Conservation (phyloP, 2,329 filamentous ascomycete genomes). For the Fusarium chaquense region DNA sequence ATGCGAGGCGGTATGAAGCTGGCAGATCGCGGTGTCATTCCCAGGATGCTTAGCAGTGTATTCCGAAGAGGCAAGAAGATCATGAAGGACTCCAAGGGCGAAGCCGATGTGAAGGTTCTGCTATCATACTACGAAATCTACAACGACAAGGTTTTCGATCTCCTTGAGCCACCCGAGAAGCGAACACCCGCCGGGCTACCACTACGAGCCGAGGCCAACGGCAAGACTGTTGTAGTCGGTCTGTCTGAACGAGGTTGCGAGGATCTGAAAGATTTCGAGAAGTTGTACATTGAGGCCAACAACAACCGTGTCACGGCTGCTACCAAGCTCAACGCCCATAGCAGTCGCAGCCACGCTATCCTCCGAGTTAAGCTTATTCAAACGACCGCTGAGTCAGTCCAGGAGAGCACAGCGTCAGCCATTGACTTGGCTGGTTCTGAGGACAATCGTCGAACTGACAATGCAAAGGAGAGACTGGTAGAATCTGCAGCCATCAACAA, state of each 20-base stretch:
- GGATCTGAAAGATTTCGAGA: constrained; percentile 90
- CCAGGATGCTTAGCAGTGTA: constrained; percentile 84
- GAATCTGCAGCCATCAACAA: constrained; percentile 99
- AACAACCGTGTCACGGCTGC: constrained; percentile 88
- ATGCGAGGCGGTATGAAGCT: constrained; percentile 93
- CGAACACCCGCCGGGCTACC: constrained; percentile 84
- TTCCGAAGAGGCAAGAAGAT: constrained; percentile 89
- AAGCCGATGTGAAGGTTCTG: constrained; percentile 77
- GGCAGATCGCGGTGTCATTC: constrained; percentile 88
- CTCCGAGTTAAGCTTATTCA: constrained; percentile 90
- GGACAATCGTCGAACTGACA: constrained; percentile 93
- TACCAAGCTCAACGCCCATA: constrained; percentile 93
- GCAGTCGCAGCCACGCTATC: constrained; percentile 89
- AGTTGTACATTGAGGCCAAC: constrained; percentile 90
- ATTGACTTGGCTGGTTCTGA: constrained; percentile 97
- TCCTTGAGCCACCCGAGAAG: constrained; percentile 89
- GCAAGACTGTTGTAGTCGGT: constrained; percentile 88
- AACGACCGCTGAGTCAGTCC: constrained; percentile 73
- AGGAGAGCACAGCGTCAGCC: constrained; percentile 87
- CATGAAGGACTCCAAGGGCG: constrained; percentile 78
- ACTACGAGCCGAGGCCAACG: constrained; percentile 85
- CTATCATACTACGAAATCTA: constrained; percentile 98
- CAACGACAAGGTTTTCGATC: constrained; percentile 93
- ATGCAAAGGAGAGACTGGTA: constrained; percentile 90
- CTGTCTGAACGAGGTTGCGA: constrained; percentile 85